phyloP scores from a whole-genome alignment of 1,284 basidiomycete genomes.

The Veloboletus limbatus region DNA sequence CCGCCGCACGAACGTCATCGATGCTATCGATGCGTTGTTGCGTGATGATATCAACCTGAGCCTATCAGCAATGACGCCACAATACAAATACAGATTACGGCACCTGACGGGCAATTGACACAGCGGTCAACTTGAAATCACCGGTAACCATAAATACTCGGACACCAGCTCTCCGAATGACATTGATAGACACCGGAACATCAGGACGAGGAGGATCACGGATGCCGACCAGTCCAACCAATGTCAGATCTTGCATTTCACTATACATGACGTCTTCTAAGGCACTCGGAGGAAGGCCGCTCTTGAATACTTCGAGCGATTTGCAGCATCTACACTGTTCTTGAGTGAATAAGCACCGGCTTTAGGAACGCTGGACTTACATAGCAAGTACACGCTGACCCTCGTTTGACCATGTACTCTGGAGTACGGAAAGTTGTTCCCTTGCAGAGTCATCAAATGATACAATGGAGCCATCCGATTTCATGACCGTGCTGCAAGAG shows the following conservation, averaged over 20 bases:
- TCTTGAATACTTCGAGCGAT: conserved; percentile 31
- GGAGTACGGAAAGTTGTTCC: conserved; percentile 36
- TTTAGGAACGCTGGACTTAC: conserved; percentile 17
- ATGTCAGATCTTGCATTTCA: conserved; percentile 43
- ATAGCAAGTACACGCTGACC: conserved; percentile 63
- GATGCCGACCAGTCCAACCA: conserved; percentile 59
- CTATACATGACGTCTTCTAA: conserved; percentile 38
- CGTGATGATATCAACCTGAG: conserved; percentile 57
- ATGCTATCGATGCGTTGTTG: conserved; percentile 42
- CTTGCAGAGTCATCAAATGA: conserved; percentile 34
- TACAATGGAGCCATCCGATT: conserved; percentile 35
- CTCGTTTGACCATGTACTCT: conserved; percentile 51
- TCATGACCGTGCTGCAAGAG: conserved; percentile 42
- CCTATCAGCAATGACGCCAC: neutral
- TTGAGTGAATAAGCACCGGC: neutral
- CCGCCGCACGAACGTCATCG: conserved; percentile 33
- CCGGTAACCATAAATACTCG: conserved; percentile 58
- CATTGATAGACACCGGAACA: conserved; percentile 44
- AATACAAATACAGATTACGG: neutral
- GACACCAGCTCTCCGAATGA: conserved; percentile 46
- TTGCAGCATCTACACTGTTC: conserved; percentile 24
- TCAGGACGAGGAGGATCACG: conserved; percentile 59
- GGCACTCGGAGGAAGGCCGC: conserved; percentile 34
- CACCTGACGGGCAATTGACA: conserved; percentile 44
- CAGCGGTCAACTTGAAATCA: conserved; percentile 46